Evolutionary conservation across 2,329 filamentous ascomycete species (phyloP), one percentile per base, ranked within the genome.

Genomic region (Pseudogymnoascus pannorum): DNA sequence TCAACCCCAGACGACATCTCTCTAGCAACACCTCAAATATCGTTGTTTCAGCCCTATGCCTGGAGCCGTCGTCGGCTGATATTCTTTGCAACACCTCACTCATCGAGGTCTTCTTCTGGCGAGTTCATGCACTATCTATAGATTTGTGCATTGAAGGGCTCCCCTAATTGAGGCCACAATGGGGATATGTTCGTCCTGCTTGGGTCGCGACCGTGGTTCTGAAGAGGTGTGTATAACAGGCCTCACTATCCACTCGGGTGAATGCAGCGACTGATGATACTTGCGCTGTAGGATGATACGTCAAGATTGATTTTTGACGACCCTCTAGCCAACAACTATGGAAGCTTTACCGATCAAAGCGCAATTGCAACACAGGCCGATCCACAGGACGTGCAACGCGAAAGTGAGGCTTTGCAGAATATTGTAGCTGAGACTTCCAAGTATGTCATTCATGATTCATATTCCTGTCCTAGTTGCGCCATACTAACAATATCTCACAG

Each of bases 401-500:
- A 87, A 73, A 82, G 79, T 51, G 85, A 87, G 72, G 84, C 85
- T 61, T 73, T 87, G 59, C 84, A 87, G 71, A 78, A 81, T 65
- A 83, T 87, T 4, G 82, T 87, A 31, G 81, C 82, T 51, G 81
- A 81, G 65, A 87, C 85, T 57, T 86, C 85, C 57, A 83, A 86
- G 85, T 87, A 77, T 65, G 78, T 61, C 29, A 63, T 60, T 63
- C 63, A 61, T 61, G 64, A 11, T 60, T 57, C 48, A 61, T 44
- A 61, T 54, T 60, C 48, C 33, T 44, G 24, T 64, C 33, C 12
- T 11, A 51, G n/a, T 12, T 31, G 9, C n/a, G 5, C 44, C 1
- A 7, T 51, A 12, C 44, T 51, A 29, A 51, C 12, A 4, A 29
- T 29, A 16, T 26, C 20, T 42, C 38, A 42, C 69, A 87, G 85